Conservation (phyloP, 2,329 filamentous ascomycete genomes). For the Beauveria medogensis region DNA sequence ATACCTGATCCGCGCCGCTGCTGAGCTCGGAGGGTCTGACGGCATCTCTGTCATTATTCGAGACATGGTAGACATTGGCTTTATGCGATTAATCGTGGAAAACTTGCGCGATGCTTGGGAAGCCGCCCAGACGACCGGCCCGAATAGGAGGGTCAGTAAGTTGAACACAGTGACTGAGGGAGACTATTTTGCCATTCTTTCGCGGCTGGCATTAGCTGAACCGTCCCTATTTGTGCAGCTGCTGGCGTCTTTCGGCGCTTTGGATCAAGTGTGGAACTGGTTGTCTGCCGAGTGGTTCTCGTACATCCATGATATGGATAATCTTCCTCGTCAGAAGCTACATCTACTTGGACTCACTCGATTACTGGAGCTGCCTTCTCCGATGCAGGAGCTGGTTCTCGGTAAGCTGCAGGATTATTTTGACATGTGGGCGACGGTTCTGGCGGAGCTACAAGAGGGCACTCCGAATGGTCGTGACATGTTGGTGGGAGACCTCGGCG, state of each 20-base stretch:
- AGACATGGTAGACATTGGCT: slow-evolving; percentile 56
- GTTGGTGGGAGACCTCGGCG: slow-evolving; percentile 34
- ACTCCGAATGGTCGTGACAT: slow-evolving; percentile 43
- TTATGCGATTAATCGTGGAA: slow-evolving; percentile 56
- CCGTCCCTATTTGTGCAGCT: slow-evolving; percentile 59
- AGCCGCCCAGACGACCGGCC: slow-evolving; percentile 74
- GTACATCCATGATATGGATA: slow-evolving; percentile 59
- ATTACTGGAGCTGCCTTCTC: slow-evolving; percentile 55
- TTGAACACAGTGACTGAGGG: slow-evolving; percentile 71
- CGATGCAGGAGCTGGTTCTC: slow-evolving; percentile 50
- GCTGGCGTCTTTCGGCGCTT: slow-evolving; percentile 36
- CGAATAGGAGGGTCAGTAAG: slow-evolving; percentile 59
- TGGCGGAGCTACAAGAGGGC: slow-evolving; percentile 58
- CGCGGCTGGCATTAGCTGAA: slow-evolving; percentile 66
- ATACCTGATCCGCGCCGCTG: slow-evolving; percentile 54
- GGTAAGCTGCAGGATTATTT: slow-evolving; percentile 63
- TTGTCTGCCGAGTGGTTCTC: slow-evolving; percentile 58
- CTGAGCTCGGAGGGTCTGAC: slow-evolving; percentile 50
- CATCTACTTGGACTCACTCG: slow-evolving; percentile 65
- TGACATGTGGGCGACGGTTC: slow-evolving; percentile 64
- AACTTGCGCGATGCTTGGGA: slow-evolving; percentile 61
- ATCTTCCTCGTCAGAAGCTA: slow-evolving; percentile 59
- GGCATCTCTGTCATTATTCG: slow-evolving; percentile 56
- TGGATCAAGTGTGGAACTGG: slow-evolving; percentile 51
- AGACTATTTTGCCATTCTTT: slow-evolving; percentile 78